Evolutionary conservation across 225 moss, liverwort and hornwort species (phyloP).

Genomic region (Asterella californica): DNA sequence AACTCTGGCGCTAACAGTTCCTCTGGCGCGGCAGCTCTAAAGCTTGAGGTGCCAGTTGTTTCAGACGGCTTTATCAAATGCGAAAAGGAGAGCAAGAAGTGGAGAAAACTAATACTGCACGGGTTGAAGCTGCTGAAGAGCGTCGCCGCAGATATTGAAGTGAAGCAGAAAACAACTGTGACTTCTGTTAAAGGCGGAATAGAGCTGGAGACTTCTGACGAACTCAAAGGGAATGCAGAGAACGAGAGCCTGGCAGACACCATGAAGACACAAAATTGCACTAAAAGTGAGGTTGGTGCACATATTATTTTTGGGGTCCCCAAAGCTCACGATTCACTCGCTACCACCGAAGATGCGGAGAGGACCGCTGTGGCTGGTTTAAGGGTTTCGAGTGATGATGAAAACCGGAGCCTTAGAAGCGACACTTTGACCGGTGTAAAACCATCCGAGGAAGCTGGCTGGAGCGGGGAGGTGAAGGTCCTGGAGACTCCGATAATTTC

Average conservation of each 20-base stretch:
- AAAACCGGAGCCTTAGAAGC: neutral
- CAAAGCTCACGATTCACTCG: neutral
- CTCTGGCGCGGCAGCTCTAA: neutral
- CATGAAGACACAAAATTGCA: neutral
- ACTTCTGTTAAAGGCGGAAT: neutral
- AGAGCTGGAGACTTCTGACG: neutral
- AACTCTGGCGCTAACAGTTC: neutral
- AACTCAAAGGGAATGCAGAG: neutral
- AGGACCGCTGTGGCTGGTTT: neutral
- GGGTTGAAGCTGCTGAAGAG: constrained; percentile 11
- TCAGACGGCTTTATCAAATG: neutral
- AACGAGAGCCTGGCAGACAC: neutral
- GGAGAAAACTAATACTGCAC: neutral
- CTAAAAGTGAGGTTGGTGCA: neutral
- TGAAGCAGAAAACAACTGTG: neutral
- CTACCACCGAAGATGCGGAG: neutral
- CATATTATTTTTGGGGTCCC: no score
- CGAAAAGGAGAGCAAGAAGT: neutral
- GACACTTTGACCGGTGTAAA: neutral
- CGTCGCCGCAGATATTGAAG: constrained; percentile 7
- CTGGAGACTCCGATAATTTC: neutral
- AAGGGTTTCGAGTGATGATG: neutral
- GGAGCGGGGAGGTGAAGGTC: no score
- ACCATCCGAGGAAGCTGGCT: neutral
- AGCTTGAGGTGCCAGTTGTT: neutral